Evolutionary conservation across 2,329 filamentous ascomycete species (phyloP), one percentile per base, ranked within the genome.

Genomic region (Dothistroma pini): DNA sequence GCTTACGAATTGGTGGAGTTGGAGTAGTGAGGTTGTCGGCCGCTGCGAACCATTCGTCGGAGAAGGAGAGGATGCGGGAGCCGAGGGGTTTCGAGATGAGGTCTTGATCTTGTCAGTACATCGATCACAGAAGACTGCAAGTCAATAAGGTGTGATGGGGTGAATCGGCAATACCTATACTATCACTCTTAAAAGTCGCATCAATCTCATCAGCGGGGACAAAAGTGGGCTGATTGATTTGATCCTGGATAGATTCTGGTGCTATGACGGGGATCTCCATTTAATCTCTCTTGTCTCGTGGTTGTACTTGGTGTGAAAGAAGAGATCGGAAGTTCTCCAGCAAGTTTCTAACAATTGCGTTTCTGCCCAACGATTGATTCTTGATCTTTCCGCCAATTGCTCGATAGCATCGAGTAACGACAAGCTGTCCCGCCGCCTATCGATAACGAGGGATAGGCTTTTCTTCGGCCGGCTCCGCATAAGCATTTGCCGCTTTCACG

Each of bases 21-120:
- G 83, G 82, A 0, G 81, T 86, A 57, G 82, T 80, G 63, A 87
- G 82, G 74, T 86, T 86, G 10, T 77, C 75, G 56, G 83, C 84
- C 1, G 79, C 76, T 57, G 84, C 84, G 75, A 86, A 87, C 78
- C 80, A 86, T 76, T 86, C 84, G 74, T 86, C 82, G 64, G 81
- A 84, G 75, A 79, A 81, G 63, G 82, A 76, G 64, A 86, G 76
- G 67, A 86, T 75, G 62, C 76, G 74, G n/a, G 80, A 81, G 61
- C 79, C 79, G 25, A 82, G 78, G 12, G 78, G 75, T 22, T 77
- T 79, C 66, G 80, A 82, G 62, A 85, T 80, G 52, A 86, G 78
- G 60, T 82, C 80, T 82, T 61, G 11, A 22, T 52, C 47, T 25
- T 38, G 47, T 51, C 34, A 41, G 29, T 60, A 4, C 9, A 3